Evolutionary conservation across 495 filamentous ascomycete species (phyloP).

Genomic region (Xylaria cubensis): DNA sequence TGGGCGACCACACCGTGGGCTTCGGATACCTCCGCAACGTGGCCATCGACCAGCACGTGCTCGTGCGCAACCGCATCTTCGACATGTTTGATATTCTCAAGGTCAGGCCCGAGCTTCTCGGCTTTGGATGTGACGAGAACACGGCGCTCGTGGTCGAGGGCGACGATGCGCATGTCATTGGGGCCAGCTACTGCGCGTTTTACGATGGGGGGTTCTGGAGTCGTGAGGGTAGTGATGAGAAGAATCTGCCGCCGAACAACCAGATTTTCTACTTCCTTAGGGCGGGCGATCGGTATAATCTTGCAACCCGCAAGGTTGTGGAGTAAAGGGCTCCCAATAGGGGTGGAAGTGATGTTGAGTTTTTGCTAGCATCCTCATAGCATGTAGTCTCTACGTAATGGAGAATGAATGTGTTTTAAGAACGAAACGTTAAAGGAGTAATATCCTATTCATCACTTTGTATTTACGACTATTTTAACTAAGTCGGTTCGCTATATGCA

Average conservation of each 20-base stretch:
- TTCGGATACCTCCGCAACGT: constrained; percentile 42
- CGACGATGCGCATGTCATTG: constrained; percentile 38
- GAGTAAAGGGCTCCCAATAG: not conserved
- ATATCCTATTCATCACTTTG: not conserved
- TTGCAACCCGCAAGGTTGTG: constrained; percentile 22
- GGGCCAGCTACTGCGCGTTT: constrained; percentile 30
- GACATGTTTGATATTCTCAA: constrained; percentile 47
- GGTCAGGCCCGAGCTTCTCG: constrained; percentile 41
- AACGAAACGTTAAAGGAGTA: not conserved
- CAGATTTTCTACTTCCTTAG: constrained; percentile 26
- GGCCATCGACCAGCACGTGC: constrained; percentile 45
- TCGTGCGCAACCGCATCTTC: constrained; percentile 42
- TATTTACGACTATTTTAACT: not conserved
- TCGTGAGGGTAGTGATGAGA: constrained; percentile 22
- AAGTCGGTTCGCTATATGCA: not conserved
- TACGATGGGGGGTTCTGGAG: constrained; percentile 37
- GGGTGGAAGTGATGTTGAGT: not conserved
- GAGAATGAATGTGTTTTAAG: not conserved
- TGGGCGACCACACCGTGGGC: constrained; percentile 43
- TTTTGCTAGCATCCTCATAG: not conserved
- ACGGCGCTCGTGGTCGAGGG: constrained; percentile 43
- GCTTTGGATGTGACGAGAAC: constrained; percentile 45
- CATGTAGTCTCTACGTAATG: not conserved
- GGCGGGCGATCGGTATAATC: constrained; percentile 25
- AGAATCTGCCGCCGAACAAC: constrained; percentile 18